Evolutionary conservation across 1,139 yeast genomes (phyloP).

Genomic region (Yamadazyma atlantica): DNA sequence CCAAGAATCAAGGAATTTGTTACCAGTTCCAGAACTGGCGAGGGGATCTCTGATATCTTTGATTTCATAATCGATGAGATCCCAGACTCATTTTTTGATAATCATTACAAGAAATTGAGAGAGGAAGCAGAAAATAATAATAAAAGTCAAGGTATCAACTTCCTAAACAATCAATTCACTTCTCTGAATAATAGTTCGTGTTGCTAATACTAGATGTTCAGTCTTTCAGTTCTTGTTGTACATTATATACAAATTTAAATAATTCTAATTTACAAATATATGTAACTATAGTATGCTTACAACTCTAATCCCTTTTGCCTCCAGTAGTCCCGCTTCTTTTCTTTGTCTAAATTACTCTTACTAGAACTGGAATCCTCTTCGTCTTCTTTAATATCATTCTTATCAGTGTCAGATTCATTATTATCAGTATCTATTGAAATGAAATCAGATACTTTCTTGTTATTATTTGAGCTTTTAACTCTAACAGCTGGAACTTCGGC

Average conservation of each 20-base stretch:
- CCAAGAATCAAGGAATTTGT: slow-evolving; percentile 20
- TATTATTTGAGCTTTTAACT: slow-evolving; percentile 9
- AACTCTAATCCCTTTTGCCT: slow-evolving; percentile 43
- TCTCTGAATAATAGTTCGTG: slow-evolving; percentile 7
- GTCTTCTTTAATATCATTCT: not conserved
- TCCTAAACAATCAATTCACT: slow-evolving; percentile 11
- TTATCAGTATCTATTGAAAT: slow-evolving; percentile 24
- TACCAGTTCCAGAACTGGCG: slow-evolving; percentile 51
- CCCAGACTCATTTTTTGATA: slow-evolving; percentile 29
- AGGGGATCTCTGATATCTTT: slow-evolving; percentile 44
- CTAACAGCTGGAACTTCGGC: not conserved
- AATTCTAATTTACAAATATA: slow-evolving; percentile 1
- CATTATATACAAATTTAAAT: slow-evolving; percentile 1
- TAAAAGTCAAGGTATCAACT: slow-evolving; percentile 8
- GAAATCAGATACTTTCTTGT: slow-evolving; percentile 25
- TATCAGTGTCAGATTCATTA: not conserved
- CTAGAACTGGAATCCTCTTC: slow-evolving; percentile 7
- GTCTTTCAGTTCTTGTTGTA: slow-evolving; percentile 4
- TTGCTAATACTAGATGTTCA: too few species aligned
- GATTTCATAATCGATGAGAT: slow-evolving; percentile 44
- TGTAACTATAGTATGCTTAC: slow-evolving; percentile 5
- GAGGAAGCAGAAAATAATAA: slow-evolving; percentile 8
- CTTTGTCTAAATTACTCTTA: slow-evolving; percentile 30
- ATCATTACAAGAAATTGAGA: slow-evolving; percentile 14
- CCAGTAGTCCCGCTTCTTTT: slow-evolving; percentile 43